Base-by-base conservation (phyloP, 1,284 basidiomycete genomes). In the Trichosporon sp. region DNA sequence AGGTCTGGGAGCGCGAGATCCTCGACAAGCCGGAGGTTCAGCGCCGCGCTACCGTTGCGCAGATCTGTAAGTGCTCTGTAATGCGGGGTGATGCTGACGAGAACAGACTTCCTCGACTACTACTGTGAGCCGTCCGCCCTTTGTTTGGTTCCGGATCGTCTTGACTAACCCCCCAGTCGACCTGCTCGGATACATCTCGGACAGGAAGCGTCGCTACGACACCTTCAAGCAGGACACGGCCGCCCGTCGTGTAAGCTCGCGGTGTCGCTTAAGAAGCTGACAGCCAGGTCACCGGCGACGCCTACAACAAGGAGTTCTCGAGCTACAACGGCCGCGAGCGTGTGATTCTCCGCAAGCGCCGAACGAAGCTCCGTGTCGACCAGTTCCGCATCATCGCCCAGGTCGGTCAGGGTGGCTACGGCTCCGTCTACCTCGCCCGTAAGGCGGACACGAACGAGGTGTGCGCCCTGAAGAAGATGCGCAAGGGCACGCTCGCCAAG, bases 381-480 rank as follows among this genome's bases (percentile, higher is more conserved):
- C 91, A 95, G 80, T 97, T 96, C 83, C 83, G 96, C 79, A 96
- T 97, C 82, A 95, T 98, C 76, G 93, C 94, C 0, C 96, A 98
- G 78, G 93, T 98, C 66, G 95, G 96, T 1, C 96, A 98, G 85
- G 96, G 95, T 21, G 95, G 95, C 1, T 98, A 97, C 84, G 96
- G 96, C 8, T 95, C 97, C 75, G 95, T 98, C 37, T 98, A 91
- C 81, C 87, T 98, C 56, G 95, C 96, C 3, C 87, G 95, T 64
- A 96, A 96, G 82, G 91, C 80, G 75, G 94, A 97, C 76, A 92
- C 94, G 0, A 91, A 93, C 48, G 94, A 98, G 82, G 92, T 98
- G 6, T 97, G 95, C 75, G 95, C 96, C 1, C 85, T 98, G 70
- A 98, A 98, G 87, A 96, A 94, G 86, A 96, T 98, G 95, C 88